Base-by-base conservation (phyloP, 495 filamentous ascomycete genomes). In the Tuber calosporum region DNA sequence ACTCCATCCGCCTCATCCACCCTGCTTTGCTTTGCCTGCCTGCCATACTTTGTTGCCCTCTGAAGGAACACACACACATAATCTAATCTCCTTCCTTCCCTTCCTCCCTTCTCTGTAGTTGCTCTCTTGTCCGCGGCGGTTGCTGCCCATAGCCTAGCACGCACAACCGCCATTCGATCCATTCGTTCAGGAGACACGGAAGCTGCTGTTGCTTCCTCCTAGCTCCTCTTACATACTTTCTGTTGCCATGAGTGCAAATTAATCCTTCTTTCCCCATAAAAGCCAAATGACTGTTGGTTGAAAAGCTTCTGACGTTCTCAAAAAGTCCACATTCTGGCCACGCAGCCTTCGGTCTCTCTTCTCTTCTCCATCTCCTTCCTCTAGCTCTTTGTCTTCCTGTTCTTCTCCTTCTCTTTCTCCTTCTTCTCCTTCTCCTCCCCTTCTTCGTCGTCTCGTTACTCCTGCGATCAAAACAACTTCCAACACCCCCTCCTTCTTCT, bases 301-400 rank as follows among this genome's bases (percentile, higher is more conserved):
- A 73, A 67, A 34, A 30, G 6, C 53, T 70, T 72, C 75, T 72
- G 70, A 70, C 70, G 68, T 78, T 78, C 70, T 73, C 70, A 77
- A 77, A 77, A 77, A 71, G 43, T 69, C 75, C 76, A 48, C 76
- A 62, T 62, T 77, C 58, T 41, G 75, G 76, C 76, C 70, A 78
- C 76, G 74, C 76, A 78, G 72, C 74, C 74, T 75, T 72, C 68
- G 70, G 72, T 75, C 76, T 77, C 68, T 69, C 68, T 76, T 69
- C 66, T 74, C 72, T 76, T 34, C 74, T 77, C 76, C 76, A 78
- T 78, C 76, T 77, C 75, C 76, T 78, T 78, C 77, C 76, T 68
- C 76, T 78, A 70, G 71, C 72, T 77, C 67, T 78, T 77, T 78
- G 74, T 68, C 76, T 78, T 70, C 71, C 69, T 66, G 66, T 43